Conservation (phyloP, 306 rosid genomes). For the Cucumis sativus region Cucumber_9930_V3 NC_026661.2:18648001-18648500, state of each 20-base stretch:
- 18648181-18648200: slow-evolving; percentile 91
- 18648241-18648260: slow-evolving; percentile 59
- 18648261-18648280: slow-evolving; percentile 90
- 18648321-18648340: slow-evolving; percentile 78
- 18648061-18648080: slow-evolving; percentile 65
- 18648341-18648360: no score
- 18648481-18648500: no score
- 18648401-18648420: no score
- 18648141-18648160: slow-evolving; percentile 71
- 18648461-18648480: no score
- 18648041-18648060: slow-evolving; percentile 28
- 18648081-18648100: slow-evolving; percentile 36
- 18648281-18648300: slow-evolving; percentile 67
- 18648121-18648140: slow-evolving; percentile 56
- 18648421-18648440: no score
- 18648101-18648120: slow-evolving; percentile 35
- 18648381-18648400: no score
- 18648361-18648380: no score
- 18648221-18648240: slow-evolving; percentile 67
- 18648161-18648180: slow-evolving; percentile 69
- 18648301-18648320: slow-evolving; percentile 85
- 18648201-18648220: slow-evolving; percentile 91
- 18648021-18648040: not conserved
- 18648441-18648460: no score
- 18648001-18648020: no score